Evolutionary conservation across 179 eudicot species (phyloP).

Genomic region (Silene noctiflora): DNA sequence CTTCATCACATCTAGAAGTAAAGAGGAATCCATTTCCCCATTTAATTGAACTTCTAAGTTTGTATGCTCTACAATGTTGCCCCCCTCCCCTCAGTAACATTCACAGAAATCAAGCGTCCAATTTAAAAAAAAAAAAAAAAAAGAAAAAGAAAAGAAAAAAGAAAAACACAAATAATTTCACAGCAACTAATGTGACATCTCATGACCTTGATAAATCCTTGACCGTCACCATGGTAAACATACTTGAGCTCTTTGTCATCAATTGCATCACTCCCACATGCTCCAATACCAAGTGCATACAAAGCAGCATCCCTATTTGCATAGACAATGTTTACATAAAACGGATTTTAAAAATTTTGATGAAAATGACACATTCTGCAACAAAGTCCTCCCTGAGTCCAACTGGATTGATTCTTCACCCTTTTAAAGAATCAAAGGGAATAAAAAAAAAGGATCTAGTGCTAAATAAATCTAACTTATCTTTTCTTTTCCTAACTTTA

Average conservation of each 20-base stretch:
- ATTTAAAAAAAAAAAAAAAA: no score
- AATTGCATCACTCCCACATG: constrained; percentile 74
- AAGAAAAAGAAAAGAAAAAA: no score
- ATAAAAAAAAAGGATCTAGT: neutral
- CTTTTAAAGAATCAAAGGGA: no score
- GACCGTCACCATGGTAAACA: constrained; percentile 86
- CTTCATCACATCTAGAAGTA: neutral
- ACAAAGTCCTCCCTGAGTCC: no score
- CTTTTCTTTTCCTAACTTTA: no score
- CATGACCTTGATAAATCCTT: constrained; percentile 63
- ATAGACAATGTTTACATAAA: neutral
- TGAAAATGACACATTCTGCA: neutral
- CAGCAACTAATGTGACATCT: neutral
- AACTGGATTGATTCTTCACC: no score
- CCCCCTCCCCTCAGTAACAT: neutral
- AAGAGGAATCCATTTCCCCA: neutral
- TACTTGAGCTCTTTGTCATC: constrained; percentile 79
- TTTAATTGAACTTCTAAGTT: neutral
- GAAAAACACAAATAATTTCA: neutral
- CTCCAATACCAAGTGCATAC: constrained; percentile 94
- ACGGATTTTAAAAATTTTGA: neutral
- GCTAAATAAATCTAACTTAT: neutral
- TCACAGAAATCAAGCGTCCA: neutral
- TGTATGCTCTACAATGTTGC: neutral
- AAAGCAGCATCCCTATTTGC: constrained; percentile 71